Evolutionary conservation across 1,284 basidiomycete species (phyloP), one percentile per base, ranked within the genome.

Genomic region (Ustilago lituana): DNA sequence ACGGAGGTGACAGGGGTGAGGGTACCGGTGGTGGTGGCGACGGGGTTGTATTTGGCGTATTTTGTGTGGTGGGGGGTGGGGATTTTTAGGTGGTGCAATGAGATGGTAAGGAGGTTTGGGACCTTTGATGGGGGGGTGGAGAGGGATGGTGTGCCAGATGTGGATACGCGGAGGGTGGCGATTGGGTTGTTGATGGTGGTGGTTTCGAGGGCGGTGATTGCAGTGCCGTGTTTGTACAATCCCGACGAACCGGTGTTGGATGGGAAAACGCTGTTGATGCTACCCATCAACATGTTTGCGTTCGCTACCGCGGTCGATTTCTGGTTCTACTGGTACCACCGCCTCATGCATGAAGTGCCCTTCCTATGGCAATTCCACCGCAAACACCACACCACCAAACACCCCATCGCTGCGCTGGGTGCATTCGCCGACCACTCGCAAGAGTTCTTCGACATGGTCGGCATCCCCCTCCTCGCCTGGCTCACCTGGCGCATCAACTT

Each of bases 281-380:
- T 71, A 1, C 71, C 67, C 3, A 2, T 76, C 12, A 69, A 73
- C 40, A 45, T 59, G n/a, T 65, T 44, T 8, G 38, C 68, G 31
- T 73, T 63, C 22, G 60, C 61, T 4, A 31, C 67, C 5, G 50
- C 62, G 17, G 57, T 70, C 10, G 73, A 76, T 60, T 77, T 77
- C 32, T 79, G 59, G 53, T 80, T 77, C 63, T 80, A 77, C 71
- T 68, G 65, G 63, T 74, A 74, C 38, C 79, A 79, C 40, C 72
- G 76, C 12, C 32, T 53, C 3, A 74, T 76, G 70, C 79, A 79
- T 50, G 73, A 77, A 39, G 54, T 63, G 2, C 35, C 56, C 6
- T 51, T 31, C 15, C 35, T 74, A 0, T 79, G 79, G 79, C 24
- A 23, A 8, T 59, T 51, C 27, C 76, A 79, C 40, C 50, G 59